Percentiles rank a stretch among this genome's conserved stretches.
phyloP scores from a whole-genome alignment of 2,329 filamentous ascomycete genomes.

The Xylaria hypoxylon region DNA sequence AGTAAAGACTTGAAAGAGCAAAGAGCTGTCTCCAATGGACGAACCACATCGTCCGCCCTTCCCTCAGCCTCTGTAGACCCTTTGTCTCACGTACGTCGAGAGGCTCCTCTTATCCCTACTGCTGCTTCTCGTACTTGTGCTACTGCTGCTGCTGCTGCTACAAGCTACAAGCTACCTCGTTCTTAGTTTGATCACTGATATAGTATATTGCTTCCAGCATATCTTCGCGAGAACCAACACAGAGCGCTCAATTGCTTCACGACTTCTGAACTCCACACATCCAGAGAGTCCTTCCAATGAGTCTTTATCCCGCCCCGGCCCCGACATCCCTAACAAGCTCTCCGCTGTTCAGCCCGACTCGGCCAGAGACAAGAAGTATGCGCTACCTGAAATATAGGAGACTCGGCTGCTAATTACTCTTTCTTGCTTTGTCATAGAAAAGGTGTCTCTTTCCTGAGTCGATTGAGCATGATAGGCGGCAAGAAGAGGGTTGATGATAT shows the following conservation, averaged over 20 bases:
- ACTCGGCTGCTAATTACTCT: slow-evolving; percentile 25
- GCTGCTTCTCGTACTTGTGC: slow-evolving; percentile 14
- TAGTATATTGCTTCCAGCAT: slow-evolving; percentile 54
- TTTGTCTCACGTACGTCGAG: slow-evolving; percentile 70
- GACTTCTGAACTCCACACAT: slow-evolving; percentile 63
- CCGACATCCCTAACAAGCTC: slow-evolving; percentile 57
- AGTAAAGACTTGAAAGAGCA: slow-evolving; percentile 28
- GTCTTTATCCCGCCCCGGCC: slow-evolving; percentile 54
- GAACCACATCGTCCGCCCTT: slow-evolving; percentile 38
- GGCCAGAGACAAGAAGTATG: slow-evolving; percentile 74
- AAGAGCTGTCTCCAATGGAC: slow-evolving; percentile 34
- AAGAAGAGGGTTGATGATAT: slow-evolving; percentile 74
- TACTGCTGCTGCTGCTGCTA: slow-evolving; percentile 25
- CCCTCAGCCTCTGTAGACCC: slow-evolving; percentile 68
- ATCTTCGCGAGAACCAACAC: slow-evolving; percentile 56
- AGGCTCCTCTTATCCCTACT: slow-evolving; percentile 24
- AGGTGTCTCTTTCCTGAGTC: slow-evolving; percentile 88
- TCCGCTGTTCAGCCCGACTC: slow-evolving; percentile 53
- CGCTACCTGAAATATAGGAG: slow-evolving; percentile 39
- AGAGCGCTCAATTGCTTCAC: slow-evolving; percentile 54
- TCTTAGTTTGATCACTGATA: slow-evolving; percentile 16
- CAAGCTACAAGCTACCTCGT: no score
- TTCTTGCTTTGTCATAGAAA: slow-evolving; percentile 68
- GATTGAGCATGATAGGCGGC: slow-evolving; percentile 80
- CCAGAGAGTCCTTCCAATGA: slow-evolving; percentile 65